Conservation (phyloP, 257 asterid genomes). For the Misopates orontium region DNA sequence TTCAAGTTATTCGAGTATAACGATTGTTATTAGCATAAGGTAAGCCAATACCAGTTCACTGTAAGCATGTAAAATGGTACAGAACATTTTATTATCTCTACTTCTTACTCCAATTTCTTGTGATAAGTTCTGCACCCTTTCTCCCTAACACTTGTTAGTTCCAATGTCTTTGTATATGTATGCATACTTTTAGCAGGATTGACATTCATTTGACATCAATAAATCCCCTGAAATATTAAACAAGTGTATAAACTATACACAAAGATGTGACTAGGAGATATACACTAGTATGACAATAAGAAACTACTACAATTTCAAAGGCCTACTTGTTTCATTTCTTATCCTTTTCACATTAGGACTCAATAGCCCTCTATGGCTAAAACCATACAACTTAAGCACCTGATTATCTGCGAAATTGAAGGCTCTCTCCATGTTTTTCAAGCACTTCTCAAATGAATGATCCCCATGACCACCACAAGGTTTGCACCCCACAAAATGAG, state of each 20-base stretch:
- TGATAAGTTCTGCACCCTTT: neutral
- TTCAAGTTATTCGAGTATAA: conserved; percentile 57
- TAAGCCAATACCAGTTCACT: conserved; percentile 1
- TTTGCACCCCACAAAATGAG: conserved; percentile 45
- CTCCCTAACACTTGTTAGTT: no score
- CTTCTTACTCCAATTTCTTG: no score
- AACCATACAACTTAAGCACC: conserved; percentile 40
- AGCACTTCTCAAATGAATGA: conserved; percentile 32
- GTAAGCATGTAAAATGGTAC: neutral
- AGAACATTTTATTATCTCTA: neutral
- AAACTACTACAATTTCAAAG: conserved; percentile 17
- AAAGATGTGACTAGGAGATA: no score
- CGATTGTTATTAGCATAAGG: conserved; percentile 11
- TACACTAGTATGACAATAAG: no score
- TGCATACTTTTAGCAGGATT: no score
- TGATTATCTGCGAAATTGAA: conserved; percentile 52
- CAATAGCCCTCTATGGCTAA: conserved; percentile 24
- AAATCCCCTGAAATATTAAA: no score
- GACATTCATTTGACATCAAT: no score
- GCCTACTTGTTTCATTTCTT: conserved; percentile 27
- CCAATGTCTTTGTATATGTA: no score
- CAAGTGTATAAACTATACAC: no score
- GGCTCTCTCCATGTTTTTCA: conserved; percentile 38
- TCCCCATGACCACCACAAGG: conserved; percentile 39
- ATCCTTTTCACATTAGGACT: conserved; percentile 8